phyloP scores from a whole-genome alignment of 495 filamentous ascomycete species.

The Podospora anserina region DNA sequence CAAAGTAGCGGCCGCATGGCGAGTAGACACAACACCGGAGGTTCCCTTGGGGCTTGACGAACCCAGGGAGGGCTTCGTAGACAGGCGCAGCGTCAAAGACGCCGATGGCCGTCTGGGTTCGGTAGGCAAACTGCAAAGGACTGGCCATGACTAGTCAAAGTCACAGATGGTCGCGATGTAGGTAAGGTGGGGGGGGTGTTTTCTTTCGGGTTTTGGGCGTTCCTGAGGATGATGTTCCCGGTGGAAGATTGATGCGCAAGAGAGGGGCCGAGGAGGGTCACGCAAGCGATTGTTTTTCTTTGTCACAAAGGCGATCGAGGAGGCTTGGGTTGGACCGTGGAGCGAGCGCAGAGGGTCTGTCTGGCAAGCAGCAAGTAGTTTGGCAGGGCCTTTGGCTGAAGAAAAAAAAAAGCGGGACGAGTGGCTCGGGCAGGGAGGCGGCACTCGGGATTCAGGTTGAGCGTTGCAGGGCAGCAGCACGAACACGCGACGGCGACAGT shows the following conservation, averaged over 20 bases:
- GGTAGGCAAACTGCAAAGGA: conserved; percentile 89
- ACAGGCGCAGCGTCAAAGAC: conserved; percentile 85
- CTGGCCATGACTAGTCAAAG: conserved; percentile 86
- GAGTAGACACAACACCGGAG: conserved; percentile 92
- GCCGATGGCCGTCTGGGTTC: conserved; percentile 93
- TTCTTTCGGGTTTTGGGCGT: conserved; percentile 8
- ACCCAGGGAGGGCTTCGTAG: conserved; percentile 81
- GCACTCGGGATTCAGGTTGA: neutral
- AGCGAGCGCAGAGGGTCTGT: neutral
- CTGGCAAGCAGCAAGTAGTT: neutral
- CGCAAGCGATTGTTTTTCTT: neutral
- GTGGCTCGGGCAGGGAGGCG: conserved; percentile 4
- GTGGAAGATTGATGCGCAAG: neutral
- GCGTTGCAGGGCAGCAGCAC: conserved; percentile 3
- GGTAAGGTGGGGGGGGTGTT: conserved; percentile 14
- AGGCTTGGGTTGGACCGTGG: neutral
- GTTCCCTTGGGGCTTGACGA: conserved; percentile 87
- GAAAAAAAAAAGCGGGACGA: conserved; percentile 5
- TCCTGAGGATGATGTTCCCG: conserved; percentile 6
- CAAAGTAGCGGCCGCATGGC: conserved; percentile 90
- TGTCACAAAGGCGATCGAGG: neutral
- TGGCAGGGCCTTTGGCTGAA: neutral
- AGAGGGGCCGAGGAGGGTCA: neutral
- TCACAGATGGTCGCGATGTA: conserved; percentile 54
- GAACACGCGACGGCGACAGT: conserved; percentile 10